Base-by-base conservation (phyloP, 345 rosid species). In the Zanthoxylum bungeanum region DNA sequence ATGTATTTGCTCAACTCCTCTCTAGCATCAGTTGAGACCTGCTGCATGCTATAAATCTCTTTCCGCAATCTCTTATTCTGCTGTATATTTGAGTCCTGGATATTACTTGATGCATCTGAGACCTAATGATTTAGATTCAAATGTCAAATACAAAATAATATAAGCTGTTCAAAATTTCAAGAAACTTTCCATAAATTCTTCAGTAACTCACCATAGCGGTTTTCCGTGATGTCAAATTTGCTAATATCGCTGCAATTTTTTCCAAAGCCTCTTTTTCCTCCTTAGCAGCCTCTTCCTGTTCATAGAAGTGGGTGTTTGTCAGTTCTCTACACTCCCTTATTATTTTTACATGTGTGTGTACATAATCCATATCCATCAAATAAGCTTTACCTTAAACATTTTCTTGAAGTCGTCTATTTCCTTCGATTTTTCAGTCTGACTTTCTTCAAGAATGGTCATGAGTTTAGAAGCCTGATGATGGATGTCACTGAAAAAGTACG, bases 281-380 rank as follows among this genome's bases (percentile, higher is more conserved):
- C 78, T 75, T 86, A 19, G 78, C 89, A 19, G 92, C 89, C 75
- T 89, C 92, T 76, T 89, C 92, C 97, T 92, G 89, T 85, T 77
- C 75, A 73, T 9, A 39, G 60, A 33, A 71, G 59, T 19, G 28
- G 31, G 31, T 67, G 27, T 60, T 62, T 47, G 9, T 68, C 72
- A 69, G 47, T 49, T n/a, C 22, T 75, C 42, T 5, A 34, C 27
- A 60, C 24, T 44, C 11, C 34, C n/a, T n/a, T 24, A 52, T 16
- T 24, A 42, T 52, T 59, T 39, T 70, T 25, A 53, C 28, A 28
- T 37, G 19, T 25, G 60, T 25, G 60, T 46, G 52, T 24, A 37
- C 40, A n/a, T 10, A 49, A 52, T 24, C 9, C 9, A 51, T 69
- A 17, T 64, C 17, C 2, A 55, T 28, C 0, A 17, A 17, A 53